Percentiles rank a stretch among this genome's conserved stretches.
phyloP scores from a whole-genome alignment of 148 eudicot species.

The Fagopyrum esculentum region DNA sequence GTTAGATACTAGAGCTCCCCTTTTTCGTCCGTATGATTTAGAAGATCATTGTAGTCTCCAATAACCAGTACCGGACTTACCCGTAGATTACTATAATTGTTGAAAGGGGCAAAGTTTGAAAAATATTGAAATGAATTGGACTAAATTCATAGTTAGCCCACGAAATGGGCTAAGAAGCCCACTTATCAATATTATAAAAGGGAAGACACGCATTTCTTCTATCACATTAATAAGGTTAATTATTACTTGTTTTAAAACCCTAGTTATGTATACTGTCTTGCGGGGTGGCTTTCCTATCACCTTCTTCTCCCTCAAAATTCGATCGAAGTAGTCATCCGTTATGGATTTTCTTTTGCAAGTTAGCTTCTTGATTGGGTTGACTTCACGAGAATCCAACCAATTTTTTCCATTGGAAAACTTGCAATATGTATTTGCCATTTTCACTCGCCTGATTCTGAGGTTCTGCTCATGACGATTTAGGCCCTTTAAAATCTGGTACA shows the following conservation, averaged over 20 bases:
- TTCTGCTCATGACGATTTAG: background rate
- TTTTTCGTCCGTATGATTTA: too few relatives aligned
- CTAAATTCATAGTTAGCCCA: background rate
- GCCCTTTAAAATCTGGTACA: constrained; percentile 9
- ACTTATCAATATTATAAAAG: background rate
- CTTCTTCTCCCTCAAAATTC: background rate
- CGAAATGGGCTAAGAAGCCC: background rate
- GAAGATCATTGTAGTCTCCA: too few relatives aligned
- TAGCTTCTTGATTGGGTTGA: constrained; percentile 11
- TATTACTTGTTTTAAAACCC: background rate
- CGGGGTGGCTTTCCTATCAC: background rate
- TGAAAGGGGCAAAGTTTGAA: too few relatives aligned
- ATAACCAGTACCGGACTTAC: too few relatives aligned
- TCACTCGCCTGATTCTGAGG: constrained; percentile 13
- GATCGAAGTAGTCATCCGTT: background rate
- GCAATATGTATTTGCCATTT: background rate
- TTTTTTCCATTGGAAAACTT: constrained; percentile 13
- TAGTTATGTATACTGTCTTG: background rate
- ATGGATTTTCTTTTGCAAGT: background rate
- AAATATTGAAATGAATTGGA: background rate
- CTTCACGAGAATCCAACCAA: background rate
- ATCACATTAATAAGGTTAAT: too few relatives aligned
- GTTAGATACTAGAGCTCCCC: too few relatives aligned
- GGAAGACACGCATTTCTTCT: background rate
- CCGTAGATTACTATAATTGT: too few relatives aligned